These are phyloP conservation scores for Ambrosiella beaveri DNA, from an alignment of 2,329 filamentous ascomycete genomes.

Conservation along the genomic window DNA sequence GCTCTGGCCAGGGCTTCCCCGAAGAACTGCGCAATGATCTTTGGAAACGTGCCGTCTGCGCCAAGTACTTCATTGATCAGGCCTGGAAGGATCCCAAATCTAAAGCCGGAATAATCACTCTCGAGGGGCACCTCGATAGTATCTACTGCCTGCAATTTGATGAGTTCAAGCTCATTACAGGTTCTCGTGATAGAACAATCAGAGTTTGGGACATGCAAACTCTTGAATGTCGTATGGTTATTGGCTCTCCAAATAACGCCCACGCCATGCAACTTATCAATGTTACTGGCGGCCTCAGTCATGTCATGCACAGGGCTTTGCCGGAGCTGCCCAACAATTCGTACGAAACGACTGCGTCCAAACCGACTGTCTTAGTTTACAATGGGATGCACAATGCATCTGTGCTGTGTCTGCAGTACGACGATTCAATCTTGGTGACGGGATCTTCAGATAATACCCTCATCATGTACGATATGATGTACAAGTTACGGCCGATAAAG, in stretches of 20 bases:
- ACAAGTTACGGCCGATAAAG: constrained; percentile 61
- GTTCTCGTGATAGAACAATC: constrained; percentile 87
- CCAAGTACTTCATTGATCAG: constrained; percentile 26
- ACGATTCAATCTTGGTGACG: constrained; percentile 81
- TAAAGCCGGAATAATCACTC: constrained; percentile 47
- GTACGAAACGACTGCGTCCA: constrained; percentile 16
- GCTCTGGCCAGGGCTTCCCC: constrained; percentile 40
- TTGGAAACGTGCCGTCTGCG: constrained; percentile 58
- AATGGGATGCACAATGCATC: constrained; percentile 61
- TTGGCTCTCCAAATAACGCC: constrained; percentile 58
- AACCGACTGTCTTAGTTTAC: constrained; percentile 31
- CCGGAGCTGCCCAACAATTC: constrained; percentile 26
- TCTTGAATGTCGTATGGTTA: constrained; percentile 67
- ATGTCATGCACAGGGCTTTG: constrained; percentile 26
- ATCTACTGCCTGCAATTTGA: constrained; percentile 98
- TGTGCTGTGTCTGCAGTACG: constrained; percentile 88
- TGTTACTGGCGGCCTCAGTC: constrained; percentile 31
- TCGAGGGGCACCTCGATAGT: constrained; percentile 86
- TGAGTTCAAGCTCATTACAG: constrained; percentile 95
- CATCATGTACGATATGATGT: constrained; percentile 75
- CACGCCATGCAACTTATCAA: constrained; percentile 35
- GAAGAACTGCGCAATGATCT: constrained; percentile 45
- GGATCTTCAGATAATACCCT: constrained; percentile 85
- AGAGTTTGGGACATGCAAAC: constrained; percentile 91
- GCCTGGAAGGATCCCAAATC: not conserved